Evolutionary conservation across 768 basidiomycete genomes (phyloP).

Genomic region (Phanerodontia chrysosporium): DNA sequence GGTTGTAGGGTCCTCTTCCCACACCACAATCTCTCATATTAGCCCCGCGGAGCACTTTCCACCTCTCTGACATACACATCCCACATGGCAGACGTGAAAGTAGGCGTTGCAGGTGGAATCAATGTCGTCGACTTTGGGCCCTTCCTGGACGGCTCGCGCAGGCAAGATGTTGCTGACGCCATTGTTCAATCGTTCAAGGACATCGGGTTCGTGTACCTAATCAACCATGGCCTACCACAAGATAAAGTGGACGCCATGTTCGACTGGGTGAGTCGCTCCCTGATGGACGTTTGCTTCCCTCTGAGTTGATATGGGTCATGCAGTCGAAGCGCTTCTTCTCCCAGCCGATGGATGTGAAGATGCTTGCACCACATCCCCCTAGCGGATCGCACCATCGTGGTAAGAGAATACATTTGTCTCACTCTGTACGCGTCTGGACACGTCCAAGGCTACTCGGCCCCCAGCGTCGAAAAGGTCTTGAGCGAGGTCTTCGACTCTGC

Average conservation of each 20-base stretch:
- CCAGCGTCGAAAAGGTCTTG: conserved; percentile 28
- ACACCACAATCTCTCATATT: background rate
- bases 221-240: conserved; percentile 32
- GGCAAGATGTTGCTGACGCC: conserved; percentile 34
- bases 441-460: conserved; percentile 29
- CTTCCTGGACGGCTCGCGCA: conserved; percentile 38
- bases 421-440: background rate
- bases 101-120: conserved; percentile 17
- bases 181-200: conserved; percentile 42
- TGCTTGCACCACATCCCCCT: conserved; percentile 32
- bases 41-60: background rate
- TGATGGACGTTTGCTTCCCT: background rate
- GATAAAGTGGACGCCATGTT: conserved; percentile 29
- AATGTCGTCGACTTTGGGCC: conserved; percentile 39
- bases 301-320: background rate
- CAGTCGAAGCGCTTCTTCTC: conserved; percentile 31
- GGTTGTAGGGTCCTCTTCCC: background rate
- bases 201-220: conserved; percentile 19
- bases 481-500: conserved; percentile 30
- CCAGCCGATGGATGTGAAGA: conserved; percentile 26
- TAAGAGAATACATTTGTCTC: no score
- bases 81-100: background rate
- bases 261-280: conserved; percentile 20
- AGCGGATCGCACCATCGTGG: conserved; percentile 32
- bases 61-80: background rate